Evolutionary conservation across 2,329 filamentous ascomycete species (phyloP).

Genomic region (Pyrenochaeta sp.): DNA sequence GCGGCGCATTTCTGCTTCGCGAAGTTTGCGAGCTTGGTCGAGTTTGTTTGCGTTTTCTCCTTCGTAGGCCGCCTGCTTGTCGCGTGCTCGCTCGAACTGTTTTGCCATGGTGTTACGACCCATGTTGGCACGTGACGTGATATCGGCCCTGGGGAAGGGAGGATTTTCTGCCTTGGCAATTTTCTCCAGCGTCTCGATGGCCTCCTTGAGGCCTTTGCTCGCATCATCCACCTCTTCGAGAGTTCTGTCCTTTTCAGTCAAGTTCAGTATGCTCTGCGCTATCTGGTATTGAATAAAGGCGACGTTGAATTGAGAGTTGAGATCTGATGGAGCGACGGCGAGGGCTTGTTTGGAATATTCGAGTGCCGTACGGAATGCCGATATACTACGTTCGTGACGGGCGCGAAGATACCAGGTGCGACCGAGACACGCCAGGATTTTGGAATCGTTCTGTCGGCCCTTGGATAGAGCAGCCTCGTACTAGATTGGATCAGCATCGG

Average conservation of each 20-base stretch:
- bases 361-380: slow-evolving; percentile 69
- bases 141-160: slow-evolving; percentile 87
- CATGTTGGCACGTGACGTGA: slow-evolving; percentile 97
- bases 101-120: slow-evolving; percentile 92
- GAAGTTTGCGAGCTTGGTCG: slow-evolving; percentile 76
- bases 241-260: slow-evolving; percentile 78
- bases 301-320: slow-evolving; percentile 96
- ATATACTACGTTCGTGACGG: slow-evolving; percentile 69
- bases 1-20: slow-evolving; percentile 79
- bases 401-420: slow-evolving; percentile 87
- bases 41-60: slow-evolving; percentile 91
- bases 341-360: slow-evolving; percentile 75
- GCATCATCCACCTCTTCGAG: slow-evolving; percentile 83
- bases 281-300: slow-evolving; percentile 97
- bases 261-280: slow-evolving; percentile 77
- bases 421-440: slow-evolving; percentile 84
- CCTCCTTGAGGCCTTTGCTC: slow-evolving; percentile 79
- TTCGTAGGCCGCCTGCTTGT: slow-evolving; percentile 89
- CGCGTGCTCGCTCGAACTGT: slow-evolving; percentile 84
- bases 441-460: slow-evolving; percentile 78
- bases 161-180: slow-evolving; percentile 70
- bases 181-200: slow-evolving; percentile 73
- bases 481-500: no score
- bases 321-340: slow-evolving; percentile 78
- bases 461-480: slow-evolving; percentile 87